Evolutionary conservation across 2,329 filamentous ascomycete genomes (phyloP).

Genomic region (Massarina eburnea): DNA sequence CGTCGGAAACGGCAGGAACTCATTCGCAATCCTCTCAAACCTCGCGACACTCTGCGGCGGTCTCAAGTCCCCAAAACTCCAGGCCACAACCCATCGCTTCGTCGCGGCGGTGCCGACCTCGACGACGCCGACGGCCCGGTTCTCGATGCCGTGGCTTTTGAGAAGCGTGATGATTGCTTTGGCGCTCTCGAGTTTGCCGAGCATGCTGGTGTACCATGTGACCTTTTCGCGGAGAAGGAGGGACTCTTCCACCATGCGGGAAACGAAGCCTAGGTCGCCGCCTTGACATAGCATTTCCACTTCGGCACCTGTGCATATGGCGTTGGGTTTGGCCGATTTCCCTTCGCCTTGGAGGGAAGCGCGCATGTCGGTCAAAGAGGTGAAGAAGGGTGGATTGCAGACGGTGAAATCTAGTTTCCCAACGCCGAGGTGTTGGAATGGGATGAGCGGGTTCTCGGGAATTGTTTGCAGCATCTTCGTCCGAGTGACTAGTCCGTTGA

Average conservation of each 20-base stretch:
- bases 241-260: constrained; percentile 71
- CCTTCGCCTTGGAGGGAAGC: constrained; percentile 57
- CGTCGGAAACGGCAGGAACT: constrained; percentile 56
- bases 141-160: constrained; percentile 61
- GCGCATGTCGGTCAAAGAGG: constrained; percentile 69
- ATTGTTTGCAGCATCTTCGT: constrained; percentile 65
- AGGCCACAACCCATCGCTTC: constrained; percentile 82
- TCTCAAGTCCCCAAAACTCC: constrained; percentile 74
- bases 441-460: constrained; percentile 60
- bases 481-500: constrained; percentile 65
- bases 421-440: constrained; percentile 58
- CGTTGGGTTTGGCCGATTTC: constrained; percentile 70
- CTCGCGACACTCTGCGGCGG: constrained; percentile 50
- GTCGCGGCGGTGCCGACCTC: constrained; percentile 66
- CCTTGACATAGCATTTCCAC: constrained; percentile 84
- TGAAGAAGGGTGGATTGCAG: constrained; percentile 95
- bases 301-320: constrained; percentile 73
- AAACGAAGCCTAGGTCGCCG: constrained; percentile 76
- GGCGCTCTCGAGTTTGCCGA: constrained; percentile 76
- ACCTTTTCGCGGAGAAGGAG: constrained; percentile 61
- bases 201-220: constrained; percentile 89
- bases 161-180: constrained; percentile 62
- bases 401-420: constrained; percentile 76
- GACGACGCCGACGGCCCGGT: constrained; percentile 82
- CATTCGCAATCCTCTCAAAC: constrained; percentile 48